Conservation (phyloP, 345 rosid species). For the Hibiscus syriacus region DNA sequence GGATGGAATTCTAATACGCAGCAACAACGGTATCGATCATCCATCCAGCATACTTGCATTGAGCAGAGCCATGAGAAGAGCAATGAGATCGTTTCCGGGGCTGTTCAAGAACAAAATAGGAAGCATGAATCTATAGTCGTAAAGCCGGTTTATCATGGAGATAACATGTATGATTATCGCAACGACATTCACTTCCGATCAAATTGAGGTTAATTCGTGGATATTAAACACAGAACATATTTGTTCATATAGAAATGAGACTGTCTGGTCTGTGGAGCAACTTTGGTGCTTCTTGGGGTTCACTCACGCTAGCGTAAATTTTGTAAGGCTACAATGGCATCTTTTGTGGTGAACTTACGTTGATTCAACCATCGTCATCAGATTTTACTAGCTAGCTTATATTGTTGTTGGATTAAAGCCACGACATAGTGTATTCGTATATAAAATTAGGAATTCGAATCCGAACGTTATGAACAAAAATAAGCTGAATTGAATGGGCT, state of each 20-base stretch:
- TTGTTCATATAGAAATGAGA: conserved; percentile 11
- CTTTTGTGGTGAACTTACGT: too few species aligned
- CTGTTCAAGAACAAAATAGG: conserved; percentile 65
- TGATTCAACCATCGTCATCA: too few species aligned
- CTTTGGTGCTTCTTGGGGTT: conserved; percentile 4
- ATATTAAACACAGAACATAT: conserved; percentile 24
- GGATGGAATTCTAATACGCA: conserved; percentile 56
- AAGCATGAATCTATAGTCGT: conserved; percentile 33
- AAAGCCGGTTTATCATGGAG: conserved; percentile 58
- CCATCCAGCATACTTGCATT: conserved; percentile 65
- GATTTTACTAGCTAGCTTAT: too few species aligned
- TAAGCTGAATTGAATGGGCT: too few species aligned
- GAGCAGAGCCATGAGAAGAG: conserved; percentile 73
- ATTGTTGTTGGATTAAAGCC: too few species aligned
- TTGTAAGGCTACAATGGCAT: too few species aligned
- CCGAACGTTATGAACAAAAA: too few species aligned
- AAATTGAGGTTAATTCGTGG: conserved; percentile 35
- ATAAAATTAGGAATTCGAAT: too few species aligned
- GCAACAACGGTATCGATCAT: conserved; percentile 54
- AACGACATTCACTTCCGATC: conserved; percentile 33
- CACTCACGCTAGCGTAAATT: conserved; percentile 7
- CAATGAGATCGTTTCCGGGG: conserved; percentile 80
- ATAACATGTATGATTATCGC: conserved; percentile 34
- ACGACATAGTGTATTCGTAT: too few species aligned
- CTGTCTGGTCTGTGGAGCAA: conserved; percentile 2